These are phyloP conservation scores for Colletotrichum gloeosporioides DNA, from an alignment of 2,329 filamentous ascomycete genomes.

Conservation along the genomic window DNA sequence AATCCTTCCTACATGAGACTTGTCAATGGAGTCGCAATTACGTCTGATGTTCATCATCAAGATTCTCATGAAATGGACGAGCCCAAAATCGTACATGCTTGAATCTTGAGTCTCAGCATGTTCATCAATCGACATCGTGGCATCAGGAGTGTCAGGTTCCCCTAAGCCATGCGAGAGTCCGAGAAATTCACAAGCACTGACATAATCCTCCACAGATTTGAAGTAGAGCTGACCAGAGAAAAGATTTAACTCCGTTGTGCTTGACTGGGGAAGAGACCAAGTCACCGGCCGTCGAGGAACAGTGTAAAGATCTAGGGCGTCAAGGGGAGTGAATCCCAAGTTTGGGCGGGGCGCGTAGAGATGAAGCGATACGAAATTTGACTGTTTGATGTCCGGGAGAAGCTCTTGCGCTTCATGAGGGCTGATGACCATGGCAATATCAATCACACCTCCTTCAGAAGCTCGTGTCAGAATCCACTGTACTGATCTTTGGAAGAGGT, in stretches of 20 bases:
- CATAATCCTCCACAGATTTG: constrained; percentile 58
- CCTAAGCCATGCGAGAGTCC: constrained; percentile 40
- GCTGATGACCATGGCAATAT: constrained; percentile 56
- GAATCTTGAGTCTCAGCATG: constrained; percentile 37
- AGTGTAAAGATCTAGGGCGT: constrained; percentile 50
- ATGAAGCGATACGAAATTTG: constrained; percentile 46
- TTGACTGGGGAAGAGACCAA: rapidly evolving
- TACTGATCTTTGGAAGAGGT: constrained; percentile 57
- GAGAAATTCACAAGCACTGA: constrained; percentile 53
- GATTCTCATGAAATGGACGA: constrained; percentile 38
- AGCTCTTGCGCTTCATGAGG: constrained; percentile 64
- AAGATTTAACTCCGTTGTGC: constrained; percentile 58
- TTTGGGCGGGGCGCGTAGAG: constrained; percentile 55
- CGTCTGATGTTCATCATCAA: constrained; percentile 41
- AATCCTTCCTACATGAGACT: constrained; percentile 36
- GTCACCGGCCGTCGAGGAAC: constrained; percentile 28
- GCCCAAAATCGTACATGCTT: constrained; percentile 31
- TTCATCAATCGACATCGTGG: constrained; percentile 23
- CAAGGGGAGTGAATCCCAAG: constrained; percentile 42
- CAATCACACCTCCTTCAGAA: rapidly evolving
- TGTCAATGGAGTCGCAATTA: constrained; percentile 41
- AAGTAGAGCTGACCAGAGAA: constrained; percentile 75
- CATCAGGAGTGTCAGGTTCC: too few relatives aligned
- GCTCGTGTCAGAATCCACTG: constrained; percentile 55
- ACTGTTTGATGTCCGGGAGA: constrained; percentile 40